Conservation (phyloP, 2,329 filamentous ascomycete species). For the Microdochium paspali region DNA sequence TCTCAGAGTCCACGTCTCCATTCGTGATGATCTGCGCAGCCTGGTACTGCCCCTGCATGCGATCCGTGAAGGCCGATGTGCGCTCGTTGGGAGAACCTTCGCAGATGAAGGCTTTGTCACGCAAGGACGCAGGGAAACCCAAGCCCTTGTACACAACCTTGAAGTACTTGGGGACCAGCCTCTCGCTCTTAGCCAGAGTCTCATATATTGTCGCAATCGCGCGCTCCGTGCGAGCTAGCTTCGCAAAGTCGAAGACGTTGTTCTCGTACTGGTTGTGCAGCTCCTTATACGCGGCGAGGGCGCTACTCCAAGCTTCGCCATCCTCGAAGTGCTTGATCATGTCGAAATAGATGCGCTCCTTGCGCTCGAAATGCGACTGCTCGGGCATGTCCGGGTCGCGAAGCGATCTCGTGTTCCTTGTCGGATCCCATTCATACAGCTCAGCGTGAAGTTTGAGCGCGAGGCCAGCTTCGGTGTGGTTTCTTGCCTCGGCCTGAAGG, state of each 20-base stretch:
- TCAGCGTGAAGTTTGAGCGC: constrained; percentile 87
- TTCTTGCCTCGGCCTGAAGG: constrained; percentile 65
- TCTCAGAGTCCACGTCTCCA: constrained; percentile 60
- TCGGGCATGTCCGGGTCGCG: constrained; percentile 68
- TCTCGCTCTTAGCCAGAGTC: constrained; percentile 72
- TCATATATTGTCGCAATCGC: constrained; percentile 93
- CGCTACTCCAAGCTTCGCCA: constrained; percentile 87
- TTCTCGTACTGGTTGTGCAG: constrained; percentile 85
- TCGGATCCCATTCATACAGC: constrained; percentile 83
- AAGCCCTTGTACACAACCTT: constrained; percentile 82
- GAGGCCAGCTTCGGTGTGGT: constrained; percentile 80
- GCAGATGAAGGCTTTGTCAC: constrained; percentile 89
- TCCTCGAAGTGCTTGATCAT: constrained; percentile 95
- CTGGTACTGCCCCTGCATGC: constrained; percentile 86
- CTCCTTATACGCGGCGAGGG: constrained; percentile 80
- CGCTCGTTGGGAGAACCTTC: constrained; percentile 73
- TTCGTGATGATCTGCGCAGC: constrained; percentile 70
- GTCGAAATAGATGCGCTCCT: constrained; percentile 84
- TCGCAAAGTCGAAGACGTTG: constrained; percentile 83
- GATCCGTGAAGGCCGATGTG: constrained; percentile 74
- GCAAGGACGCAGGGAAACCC: constrained; percentile 70
- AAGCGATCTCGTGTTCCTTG: constrained; percentile 54
- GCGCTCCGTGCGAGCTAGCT: constrained; percentile 79
- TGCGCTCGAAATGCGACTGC: constrained; percentile 84
- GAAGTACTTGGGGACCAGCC: constrained; percentile 76